A percentile compares a stretch with the other conserved stretches of the same genome.
These are phyloP conservation scores for Goniomonas avonlea DNA, from an alignment of 78 protist genomes.

Conservation along the genomic window DNA sequence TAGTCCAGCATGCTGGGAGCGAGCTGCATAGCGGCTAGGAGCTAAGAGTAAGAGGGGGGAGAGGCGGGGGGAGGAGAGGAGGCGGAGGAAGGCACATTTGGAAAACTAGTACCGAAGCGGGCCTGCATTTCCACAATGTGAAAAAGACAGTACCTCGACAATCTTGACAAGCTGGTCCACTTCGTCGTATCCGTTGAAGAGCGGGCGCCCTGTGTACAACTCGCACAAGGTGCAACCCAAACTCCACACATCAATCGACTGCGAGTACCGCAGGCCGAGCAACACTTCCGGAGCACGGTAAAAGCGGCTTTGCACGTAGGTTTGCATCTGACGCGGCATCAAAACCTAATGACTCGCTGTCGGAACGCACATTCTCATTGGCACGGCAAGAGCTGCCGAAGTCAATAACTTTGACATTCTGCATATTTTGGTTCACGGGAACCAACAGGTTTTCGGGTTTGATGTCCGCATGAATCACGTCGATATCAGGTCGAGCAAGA, in stretches of 20 bases:
- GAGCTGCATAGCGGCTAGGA: too few relatives aligned
- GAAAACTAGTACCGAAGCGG: too few relatives aligned
- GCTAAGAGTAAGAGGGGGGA: too few relatives aligned
- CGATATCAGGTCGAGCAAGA: not conserved
- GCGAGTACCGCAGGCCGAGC: not conserved
- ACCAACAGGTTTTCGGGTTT: constrained; percentile 39
- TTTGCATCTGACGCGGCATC: not conserved
- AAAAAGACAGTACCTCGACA: too few relatives aligned
- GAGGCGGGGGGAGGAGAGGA: too few relatives aligned
- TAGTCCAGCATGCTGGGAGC: too few relatives aligned
- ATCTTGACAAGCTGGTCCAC: not conserved
- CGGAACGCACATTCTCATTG: not conserved
- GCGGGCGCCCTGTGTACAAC: not conserved
- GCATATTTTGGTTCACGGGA: not conserved
- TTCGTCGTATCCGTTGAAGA: constrained; percentile 16
- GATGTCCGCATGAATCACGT: constrained; percentile 28
- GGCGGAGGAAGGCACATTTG: too few relatives aligned
- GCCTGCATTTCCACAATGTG: too few relatives aligned
- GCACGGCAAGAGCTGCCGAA: constrained; percentile 15
- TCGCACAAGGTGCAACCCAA: constrained; percentile 23
- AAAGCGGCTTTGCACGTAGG: constrained; percentile 18
- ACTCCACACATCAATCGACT: constrained; percentile 31
- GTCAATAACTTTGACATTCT: constrained; percentile 22
- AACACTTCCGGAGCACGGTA: constrained; percentile 32
- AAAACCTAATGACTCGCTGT: not conserved